A percentile compares a stretch with the other conserved stretches of the same genome.
These are phyloP conservation scores for Ballota nigra DNA, from an alignment of 257 asterid species.

Conservation along the genomic window DNA sequence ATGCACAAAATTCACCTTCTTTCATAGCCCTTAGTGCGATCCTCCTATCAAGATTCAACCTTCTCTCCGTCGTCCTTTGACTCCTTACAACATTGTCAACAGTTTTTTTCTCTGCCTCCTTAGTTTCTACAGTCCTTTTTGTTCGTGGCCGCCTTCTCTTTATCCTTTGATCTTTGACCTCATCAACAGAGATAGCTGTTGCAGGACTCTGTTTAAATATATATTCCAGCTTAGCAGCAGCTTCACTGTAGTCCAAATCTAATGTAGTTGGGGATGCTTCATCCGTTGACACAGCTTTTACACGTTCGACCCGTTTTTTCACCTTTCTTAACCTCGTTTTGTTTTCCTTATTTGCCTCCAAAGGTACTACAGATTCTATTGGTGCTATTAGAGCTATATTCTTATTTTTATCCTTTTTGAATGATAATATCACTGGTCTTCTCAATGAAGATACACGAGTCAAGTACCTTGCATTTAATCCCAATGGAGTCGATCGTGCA, in stretches of 20 bases:
- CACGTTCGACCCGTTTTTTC: conserved; percentile 34
- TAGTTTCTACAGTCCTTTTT: conserved; percentile 39
- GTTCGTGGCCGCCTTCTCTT: conserved; percentile 46
- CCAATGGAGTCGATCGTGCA: conserved; percentile 35
- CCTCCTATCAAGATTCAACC: conserved; percentile 79
- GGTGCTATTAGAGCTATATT: conserved; percentile 52
- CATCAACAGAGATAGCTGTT: conserved; percentile 37
- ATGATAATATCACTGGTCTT: conserved; percentile 50
- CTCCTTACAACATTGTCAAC: conserved; percentile 43
- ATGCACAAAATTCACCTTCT: conserved; percentile 37
- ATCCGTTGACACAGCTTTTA: conserved; percentile 48
- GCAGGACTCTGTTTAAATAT: conserved; percentile 56
- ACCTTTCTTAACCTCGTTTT: conserved; percentile 18
- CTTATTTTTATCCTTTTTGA: conserved; percentile 53
- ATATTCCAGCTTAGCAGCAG: conserved; percentile 73
- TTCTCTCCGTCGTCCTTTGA: conserved; percentile 42
- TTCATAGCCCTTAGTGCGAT: conserved; percentile 49
- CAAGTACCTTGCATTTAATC: conserved; percentile 37
- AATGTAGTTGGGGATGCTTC: conserved; percentile 48
- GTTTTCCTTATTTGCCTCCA: conserved; percentile 41
- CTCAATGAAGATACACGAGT: conserved; percentile 42
- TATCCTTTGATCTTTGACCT: conserved; percentile 30
- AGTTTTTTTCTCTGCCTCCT: conserved; percentile 32
- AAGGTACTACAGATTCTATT: conserved; percentile 50
- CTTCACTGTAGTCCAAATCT: conserved; percentile 77